These are phyloP conservation scores for Boechera divaricarpa DNA, from an alignment of 345 rosid species.

Conservation along the genomic window DNA sequence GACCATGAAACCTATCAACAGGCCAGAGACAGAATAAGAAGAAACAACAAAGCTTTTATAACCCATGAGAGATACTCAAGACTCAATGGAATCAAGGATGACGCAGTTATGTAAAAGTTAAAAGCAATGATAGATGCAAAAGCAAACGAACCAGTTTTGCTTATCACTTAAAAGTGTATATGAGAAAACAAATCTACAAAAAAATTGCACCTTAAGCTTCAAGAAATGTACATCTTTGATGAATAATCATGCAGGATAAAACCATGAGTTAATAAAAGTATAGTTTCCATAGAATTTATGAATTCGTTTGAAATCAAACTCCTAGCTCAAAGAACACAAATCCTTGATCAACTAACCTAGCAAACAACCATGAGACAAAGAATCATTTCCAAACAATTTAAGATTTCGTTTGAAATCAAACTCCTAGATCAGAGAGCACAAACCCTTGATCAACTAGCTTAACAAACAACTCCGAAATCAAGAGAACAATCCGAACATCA, in stretches of 20 bases:
- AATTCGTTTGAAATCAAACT: too few species aligned
- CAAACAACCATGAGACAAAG: too few species aligned
- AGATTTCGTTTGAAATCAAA: not conserved
- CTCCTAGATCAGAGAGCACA: not conserved
- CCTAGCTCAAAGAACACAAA: too few species aligned
- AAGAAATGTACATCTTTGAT: not conserved
- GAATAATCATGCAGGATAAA: not conserved
- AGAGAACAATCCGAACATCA: not conserved
- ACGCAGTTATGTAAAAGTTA: not conserved
- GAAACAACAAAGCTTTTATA: not conserved
- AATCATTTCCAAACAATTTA: not conserved
- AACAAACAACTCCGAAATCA: not conserved
- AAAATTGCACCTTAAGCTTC: not conserved
- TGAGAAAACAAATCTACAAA: slow-evolving; percentile 9
- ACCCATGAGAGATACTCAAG: not conserved
- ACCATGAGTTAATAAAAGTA: not conserved
- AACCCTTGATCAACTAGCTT: not conserved
- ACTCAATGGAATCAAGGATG: not conserved
- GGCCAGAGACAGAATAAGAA: too few species aligned
- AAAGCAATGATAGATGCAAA: slow-evolving; percentile 7
- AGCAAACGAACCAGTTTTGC: not conserved
- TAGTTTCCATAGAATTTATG: too few species aligned
- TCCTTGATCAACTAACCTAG: too few species aligned
- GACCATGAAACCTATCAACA: too few species aligned
- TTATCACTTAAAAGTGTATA: not conserved